These are phyloP conservation scores for Agmasoma carcini DNA, from an alignment of 371 early-diverging fungal genomes.

Conservation along the genomic window DNA sequence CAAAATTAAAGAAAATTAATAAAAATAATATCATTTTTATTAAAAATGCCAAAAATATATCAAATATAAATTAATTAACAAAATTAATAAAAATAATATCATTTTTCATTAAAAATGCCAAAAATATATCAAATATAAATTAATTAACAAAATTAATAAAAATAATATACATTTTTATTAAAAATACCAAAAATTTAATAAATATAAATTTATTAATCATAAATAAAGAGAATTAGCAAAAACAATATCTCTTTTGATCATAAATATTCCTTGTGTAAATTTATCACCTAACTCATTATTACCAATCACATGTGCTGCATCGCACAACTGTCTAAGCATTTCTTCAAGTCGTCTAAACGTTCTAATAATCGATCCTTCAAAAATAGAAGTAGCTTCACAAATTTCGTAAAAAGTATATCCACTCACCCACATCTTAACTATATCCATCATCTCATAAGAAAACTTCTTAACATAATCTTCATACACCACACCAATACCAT, in stretches of 20 bases:
- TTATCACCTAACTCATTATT: conserved; percentile 83
- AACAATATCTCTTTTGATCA: conserved; percentile 92
- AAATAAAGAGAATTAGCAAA: conserved; percentile 88
- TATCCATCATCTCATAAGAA: conserved; percentile 72
- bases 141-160: no score
- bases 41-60: no score
- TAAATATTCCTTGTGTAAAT: conserved; percentile 77
- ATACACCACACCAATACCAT: conserved; percentile 61
- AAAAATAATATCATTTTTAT: no score
- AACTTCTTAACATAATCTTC: conserved; percentile 56
- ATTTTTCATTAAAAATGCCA: no score
- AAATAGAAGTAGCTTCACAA: conserved; percentile 80
- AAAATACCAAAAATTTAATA: not conserved
- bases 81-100: no score
- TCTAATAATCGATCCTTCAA: conserved; percentile 90
- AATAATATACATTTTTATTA: no score
- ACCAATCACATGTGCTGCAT: conserved; percentile 85
- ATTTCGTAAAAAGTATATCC: conserved; percentile 84
- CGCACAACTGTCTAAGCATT: conserved; percentile 74
- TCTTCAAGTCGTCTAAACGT: conserved; percentile 83
- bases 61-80: no score
- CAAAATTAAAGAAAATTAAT: no score
- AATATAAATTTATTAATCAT: conserved; percentile 50
- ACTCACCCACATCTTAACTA: conserved; percentile 84
- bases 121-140: no score